These are phyloP conservation scores for Chlorella sp. DNA, from an alignment of 139 green algal genomes.

Conservation along the genomic window DNA sequence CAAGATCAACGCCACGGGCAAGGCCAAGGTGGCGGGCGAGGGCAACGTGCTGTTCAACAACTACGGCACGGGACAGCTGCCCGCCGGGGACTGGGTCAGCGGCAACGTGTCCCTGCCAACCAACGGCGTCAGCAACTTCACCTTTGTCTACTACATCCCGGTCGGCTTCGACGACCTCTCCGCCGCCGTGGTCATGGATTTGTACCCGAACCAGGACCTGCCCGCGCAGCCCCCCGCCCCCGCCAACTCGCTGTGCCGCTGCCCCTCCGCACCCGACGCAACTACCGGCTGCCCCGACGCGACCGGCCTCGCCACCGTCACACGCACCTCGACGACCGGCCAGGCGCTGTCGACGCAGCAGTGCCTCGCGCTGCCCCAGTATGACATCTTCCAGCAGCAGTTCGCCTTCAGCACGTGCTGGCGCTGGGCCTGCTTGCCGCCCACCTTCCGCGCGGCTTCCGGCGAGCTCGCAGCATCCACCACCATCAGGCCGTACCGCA, in stretches of 20 bases:
- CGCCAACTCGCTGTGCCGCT: neutral
- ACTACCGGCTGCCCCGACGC: neutral
- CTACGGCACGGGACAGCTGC: neutral
- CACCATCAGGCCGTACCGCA: constrained; percentile 10
- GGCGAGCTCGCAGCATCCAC: too few species aligned
- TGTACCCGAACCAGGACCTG: neutral
- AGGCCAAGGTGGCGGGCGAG: neutral
- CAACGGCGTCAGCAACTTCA: constrained; percentile 24
- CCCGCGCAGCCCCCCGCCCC: neutral
- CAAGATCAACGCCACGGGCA: constrained; percentile 9
- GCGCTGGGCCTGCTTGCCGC: neutral
- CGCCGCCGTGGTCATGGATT: constrained; percentile 13
- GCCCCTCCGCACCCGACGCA: neutral
- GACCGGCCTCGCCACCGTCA: constrained; percentile 1
- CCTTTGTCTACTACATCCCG: constrained; percentile 23
- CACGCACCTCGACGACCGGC: neutral
- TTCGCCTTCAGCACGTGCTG: constrained; percentile 6
- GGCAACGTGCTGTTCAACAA: neutral
- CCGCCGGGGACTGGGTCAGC: constrained; percentile 3
- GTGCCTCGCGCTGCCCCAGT: constrained; percentile 6
- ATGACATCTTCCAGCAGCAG: constrained; percentile 1
- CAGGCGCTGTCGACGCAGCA: too few species aligned
- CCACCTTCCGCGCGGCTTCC: neutral
- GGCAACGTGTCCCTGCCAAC: constrained; percentile 15
- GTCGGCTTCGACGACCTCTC: constrained; percentile 32